phyloP scores from a whole-genome alignment of 768 basidiomycete genomes.

The Kwoniella dendrophila region DNA sequence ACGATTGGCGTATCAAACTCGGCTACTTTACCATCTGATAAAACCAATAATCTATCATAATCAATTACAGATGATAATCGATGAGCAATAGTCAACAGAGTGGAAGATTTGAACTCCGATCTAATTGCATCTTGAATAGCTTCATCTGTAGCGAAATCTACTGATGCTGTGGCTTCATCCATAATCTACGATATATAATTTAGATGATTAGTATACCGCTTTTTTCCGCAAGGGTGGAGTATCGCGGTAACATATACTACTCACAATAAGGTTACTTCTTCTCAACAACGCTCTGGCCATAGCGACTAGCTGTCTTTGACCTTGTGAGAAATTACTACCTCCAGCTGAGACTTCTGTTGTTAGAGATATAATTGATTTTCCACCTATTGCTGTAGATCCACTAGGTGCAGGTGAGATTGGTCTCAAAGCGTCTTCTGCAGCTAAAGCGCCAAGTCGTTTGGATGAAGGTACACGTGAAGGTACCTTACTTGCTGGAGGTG shows the following conservation, averaged over 20 bases:
- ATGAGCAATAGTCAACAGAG: slow-evolving; percentile 55
- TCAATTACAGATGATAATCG: slow-evolving; percentile 54
- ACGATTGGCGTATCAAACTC: slow-evolving; percentile 55
- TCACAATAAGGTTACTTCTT: slow-evolving; percentile 44
- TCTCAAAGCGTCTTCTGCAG: slow-evolving; percentile 23
- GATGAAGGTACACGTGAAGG: slow-evolving; percentile 36
- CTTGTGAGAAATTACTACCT: slow-evolving; percentile 88
- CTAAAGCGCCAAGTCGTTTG: slow-evolving; percentile 24
- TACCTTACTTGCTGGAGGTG: slow-evolving; percentile 51
- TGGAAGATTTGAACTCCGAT: slow-evolving; percentile 52
- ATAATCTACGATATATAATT: slow-evolving; percentile 40
- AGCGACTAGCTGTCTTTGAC: slow-evolving; percentile 71
- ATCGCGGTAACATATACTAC: not conserved
- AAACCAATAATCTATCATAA: slow-evolving; percentile 54
- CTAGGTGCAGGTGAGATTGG: slow-evolving; percentile 21
- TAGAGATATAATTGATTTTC: slow-evolving; percentile 61
- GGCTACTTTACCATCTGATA: slow-evolving; percentile 54
- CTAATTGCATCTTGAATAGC: slow-evolving; percentile 54
- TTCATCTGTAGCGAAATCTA: slow-evolving; percentile 56
- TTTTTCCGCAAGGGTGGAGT: no score
- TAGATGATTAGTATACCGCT: not conserved
- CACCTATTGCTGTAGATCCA: not conserved
- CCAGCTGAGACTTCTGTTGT: slow-evolving; percentile 81
- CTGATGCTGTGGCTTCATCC: slow-evolving; percentile 55
- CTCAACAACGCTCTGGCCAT: slow-evolving; percentile 40